Evolutionary conservation across 2,329 filamentous ascomycete genomes (phyloP), one percentile per base, ranked within the genome.

Genomic region (Colletotrichum sp.): DNA sequence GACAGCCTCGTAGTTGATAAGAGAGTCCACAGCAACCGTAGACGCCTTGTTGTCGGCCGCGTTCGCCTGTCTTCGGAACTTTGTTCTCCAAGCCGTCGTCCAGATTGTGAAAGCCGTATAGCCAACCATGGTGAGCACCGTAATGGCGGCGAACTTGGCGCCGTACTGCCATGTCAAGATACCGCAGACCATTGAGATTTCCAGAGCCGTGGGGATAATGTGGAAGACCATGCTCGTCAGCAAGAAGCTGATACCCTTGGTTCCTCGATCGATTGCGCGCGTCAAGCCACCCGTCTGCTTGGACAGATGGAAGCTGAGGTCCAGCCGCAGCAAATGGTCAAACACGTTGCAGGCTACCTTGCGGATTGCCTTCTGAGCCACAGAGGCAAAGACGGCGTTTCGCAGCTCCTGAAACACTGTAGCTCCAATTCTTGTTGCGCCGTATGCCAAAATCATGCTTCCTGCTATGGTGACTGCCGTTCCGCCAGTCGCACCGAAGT

Each of bases 141-240:
- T 99, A 78, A 99, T 96, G 77, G 95, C 93, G 6, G 98, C 97
- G 83, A 99, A 99, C 80, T 96, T 93, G 78, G 92, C 90, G 49
- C 97, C 97, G 82, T 98, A 99, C 85, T 99, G 96, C 85, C 96
- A 99, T 0, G 96, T 99, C 83, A 99, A 86, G 77, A 99, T 99
- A 76, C 96, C 96, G 83, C 97, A 99, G 2, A 99, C 97, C 89
- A 99, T 93, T 75, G 93, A 92, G 77, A 99, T 99, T 83, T 99
- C 97, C 36, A 99, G 87, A 0, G 96, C 95, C 0, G 96, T 99
- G 0, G 97, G 97, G 18, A 99, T 91, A 73, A 99, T 94, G 84
- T 99, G 97, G 81, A 99, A 99, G 34, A 99, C 95, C 96, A 99
- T 99, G 80, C 96, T 98, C 1, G 96, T 98, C 78, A 99, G 89